These are phyloP conservation scores for Alternaria sp. DNA, from an alignment of 2,329 filamentous ascomycete species.

Conservation along the genomic window DNA sequence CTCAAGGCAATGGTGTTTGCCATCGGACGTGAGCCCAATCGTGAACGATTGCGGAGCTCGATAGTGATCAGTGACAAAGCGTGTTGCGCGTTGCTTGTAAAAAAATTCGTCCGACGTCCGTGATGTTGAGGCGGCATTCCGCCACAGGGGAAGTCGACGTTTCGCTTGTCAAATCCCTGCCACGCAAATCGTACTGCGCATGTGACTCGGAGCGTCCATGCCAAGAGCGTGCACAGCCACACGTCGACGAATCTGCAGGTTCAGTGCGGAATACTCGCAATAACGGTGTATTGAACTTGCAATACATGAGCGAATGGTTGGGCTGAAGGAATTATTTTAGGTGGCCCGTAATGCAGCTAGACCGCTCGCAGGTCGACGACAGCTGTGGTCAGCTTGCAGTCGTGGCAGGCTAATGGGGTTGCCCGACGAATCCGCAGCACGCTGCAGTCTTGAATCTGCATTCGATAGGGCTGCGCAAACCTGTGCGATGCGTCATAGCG, in stretches of 20 bases:
- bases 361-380: constrained; percentile 36
- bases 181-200: constrained; percentile 30
- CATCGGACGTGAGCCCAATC: constrained; percentile 17
- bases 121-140: constrained; percentile 30
- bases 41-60: constrained; percentile 15
- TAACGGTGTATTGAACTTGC: constrained; percentile 22
- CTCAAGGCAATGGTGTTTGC: constrained; percentile 16
- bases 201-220: constrained; percentile 34
- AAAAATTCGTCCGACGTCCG: constrained; percentile 32
- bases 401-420: constrained; percentile 47
- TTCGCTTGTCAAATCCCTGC: constrained; percentile 24
- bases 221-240: constrained; percentile 45
- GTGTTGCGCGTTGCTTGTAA: constrained; percentile 21
- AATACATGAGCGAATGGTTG: constrained; percentile 31
- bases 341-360: constrained; percentile 45
- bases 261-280: constrained; percentile 7
- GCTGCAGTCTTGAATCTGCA: constrained; percentile 31
- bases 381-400: constrained; percentile 42
- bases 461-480: constrained; percentile 42
- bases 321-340: constrained; percentile 43
- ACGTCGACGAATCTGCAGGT: constrained; percentile 23
- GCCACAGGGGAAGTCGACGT: constrained; percentile 32
- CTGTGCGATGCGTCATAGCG: constrained; percentile 41
- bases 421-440: constrained; percentile 38
- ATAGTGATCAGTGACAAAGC: constrained; percentile 10